These are phyloP conservation scores for Penicillium hesseltinei DNA, from an alignment of 2,329 filamentous ascomycete species.

Conservation along the genomic window DNA sequence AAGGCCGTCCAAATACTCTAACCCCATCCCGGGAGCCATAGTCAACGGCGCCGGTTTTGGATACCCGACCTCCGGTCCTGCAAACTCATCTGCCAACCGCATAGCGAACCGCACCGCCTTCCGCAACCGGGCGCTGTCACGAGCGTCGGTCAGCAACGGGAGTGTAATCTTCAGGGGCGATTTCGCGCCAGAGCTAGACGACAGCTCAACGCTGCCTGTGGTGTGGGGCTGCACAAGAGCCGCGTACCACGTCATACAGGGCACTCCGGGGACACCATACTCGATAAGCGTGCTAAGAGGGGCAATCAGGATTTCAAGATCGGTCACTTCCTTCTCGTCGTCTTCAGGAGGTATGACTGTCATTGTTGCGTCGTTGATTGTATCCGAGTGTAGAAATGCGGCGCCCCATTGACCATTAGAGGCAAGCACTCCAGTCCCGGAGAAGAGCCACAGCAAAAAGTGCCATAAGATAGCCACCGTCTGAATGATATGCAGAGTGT, in stretches of 20 bases:
- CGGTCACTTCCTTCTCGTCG: background rate
- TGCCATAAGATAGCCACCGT: conserved; percentile 4
- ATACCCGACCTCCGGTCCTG: background rate
- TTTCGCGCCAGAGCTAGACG: background rate
- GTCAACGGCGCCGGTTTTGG: background rate
- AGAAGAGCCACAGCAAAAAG: conserved; percentile 1
- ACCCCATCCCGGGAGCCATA: background rate
- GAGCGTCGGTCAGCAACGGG: background rate
- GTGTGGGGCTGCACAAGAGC: conserved; percentile 1
- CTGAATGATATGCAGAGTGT: conserved; percentile 4
- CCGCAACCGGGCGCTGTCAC: background rate
- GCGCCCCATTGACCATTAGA: conserved; percentile 6
- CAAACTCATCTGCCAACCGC: conserved; percentile 4
- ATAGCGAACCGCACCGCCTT: conserved; percentile 2
- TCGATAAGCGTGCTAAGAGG: conserved; percentile 2
- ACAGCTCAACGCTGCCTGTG: background rate
- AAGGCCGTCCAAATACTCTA: background rate
- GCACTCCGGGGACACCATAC: background rate
- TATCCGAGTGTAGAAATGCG: conserved; percentile 1
- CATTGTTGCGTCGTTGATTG: background rate
- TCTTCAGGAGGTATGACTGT: background rate
- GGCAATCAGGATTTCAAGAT: background rate
- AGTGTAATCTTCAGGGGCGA: background rate
- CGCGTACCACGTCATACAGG: conserved; percentile 3
- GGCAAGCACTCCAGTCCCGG: background rate